phyloP scores from a whole-genome alignment of 352 stramenopile genomes.

The Globisporangium spiculum region DNA sequence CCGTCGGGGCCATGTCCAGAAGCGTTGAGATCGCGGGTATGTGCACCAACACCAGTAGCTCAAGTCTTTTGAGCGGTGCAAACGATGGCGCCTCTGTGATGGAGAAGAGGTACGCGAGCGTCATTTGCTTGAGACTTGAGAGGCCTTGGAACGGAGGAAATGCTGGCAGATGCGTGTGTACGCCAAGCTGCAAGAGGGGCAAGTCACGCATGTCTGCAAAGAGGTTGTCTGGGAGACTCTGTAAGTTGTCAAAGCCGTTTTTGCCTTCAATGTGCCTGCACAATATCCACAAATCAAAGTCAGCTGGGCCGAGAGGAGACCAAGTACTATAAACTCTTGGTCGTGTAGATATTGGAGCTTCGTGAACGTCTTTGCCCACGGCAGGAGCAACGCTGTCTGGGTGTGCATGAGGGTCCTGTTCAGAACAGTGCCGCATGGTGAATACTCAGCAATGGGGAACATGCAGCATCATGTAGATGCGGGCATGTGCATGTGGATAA shows the following conservation, averaged over 20 bases:
- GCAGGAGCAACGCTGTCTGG: slow-evolving; percentile 20
- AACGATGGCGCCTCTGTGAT: slow-evolving; percentile 30
- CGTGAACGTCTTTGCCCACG: slow-evolving; percentile 26
- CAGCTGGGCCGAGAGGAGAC: no score
- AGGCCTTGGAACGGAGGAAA: slow-evolving; percentile 30
- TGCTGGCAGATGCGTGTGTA: slow-evolving; percentile 18
- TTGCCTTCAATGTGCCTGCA: slow-evolving; percentile 33
- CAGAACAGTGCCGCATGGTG: no score
- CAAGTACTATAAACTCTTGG: no score
- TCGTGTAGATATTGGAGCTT: slow-evolving; percentile 36
- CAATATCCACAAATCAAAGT: not conserved
- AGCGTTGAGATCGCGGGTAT: slow-evolving; percentile 15
- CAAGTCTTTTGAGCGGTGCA: not conserved
- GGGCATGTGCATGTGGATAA: no score
- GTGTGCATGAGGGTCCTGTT: slow-evolving; percentile 18
- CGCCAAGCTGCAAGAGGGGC: slow-evolving; percentile 34
- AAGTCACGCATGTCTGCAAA: slow-evolving; percentile 35
- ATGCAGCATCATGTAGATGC: no score
- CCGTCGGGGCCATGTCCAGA: slow-evolving; percentile 13
- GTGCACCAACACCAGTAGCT: slow-evolving; percentile 20
- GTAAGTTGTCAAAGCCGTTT: slow-evolving; percentile 20
- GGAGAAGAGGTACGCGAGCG: slow-evolving; percentile 19
- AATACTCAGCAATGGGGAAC: no score
- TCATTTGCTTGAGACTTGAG: slow-evolving; percentile 28
- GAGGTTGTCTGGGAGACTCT: slow-evolving; percentile 20